A percentile compares a stretch with the other conserved stretches of the same genome.
Conservation (phyloP, 352 stramenopile genomes). For the Phytophthora citrophthora region DNA sequence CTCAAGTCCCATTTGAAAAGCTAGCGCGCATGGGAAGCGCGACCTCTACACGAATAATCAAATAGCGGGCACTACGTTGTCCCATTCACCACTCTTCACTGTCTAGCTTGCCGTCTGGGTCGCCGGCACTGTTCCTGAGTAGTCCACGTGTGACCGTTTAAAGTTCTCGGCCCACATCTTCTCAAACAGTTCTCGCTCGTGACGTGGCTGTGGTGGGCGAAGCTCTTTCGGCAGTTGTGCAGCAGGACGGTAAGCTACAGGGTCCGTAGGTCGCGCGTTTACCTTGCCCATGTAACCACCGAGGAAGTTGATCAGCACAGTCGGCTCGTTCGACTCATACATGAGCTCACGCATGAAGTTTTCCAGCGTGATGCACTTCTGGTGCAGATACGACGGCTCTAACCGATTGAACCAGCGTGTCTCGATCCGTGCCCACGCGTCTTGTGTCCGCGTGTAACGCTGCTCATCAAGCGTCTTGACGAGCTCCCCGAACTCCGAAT, state of each 20-base stretch:
- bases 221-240: constrained; percentile 87
- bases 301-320: constrained; percentile 81
- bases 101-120: constrained; percentile 29
- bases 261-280: constrained; percentile 75
- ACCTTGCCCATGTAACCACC: constrained; percentile 80
- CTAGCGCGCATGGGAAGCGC: constrained; percentile 19
- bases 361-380: constrained; percentile 89
- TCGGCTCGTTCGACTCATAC: constrained; percentile 86
- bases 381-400: constrained; percentile 86
- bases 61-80: constrained; percentile 20
- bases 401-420: constrained; percentile 90
- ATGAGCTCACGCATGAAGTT: constrained; percentile 91
- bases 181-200: constrained; percentile 96
- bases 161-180: constrained; percentile 98
- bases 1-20: constrained; percentile 29
- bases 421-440: constrained; percentile 78
- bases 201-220: constrained; percentile 92
- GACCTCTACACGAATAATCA: constrained; percentile 44
- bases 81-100: constrained; percentile 17
- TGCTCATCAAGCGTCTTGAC: constrained; percentile 76
- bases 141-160: constrained; percentile 87
- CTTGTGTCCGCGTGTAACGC: constrained; percentile 64
- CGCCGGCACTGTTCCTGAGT: constrained; percentile 33
- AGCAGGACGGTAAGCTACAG: constrained; percentile 62
- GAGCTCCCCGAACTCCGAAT: constrained; percentile 89